Evolutionary conservation across 2,329 filamentous ascomycete genomes (phyloP), one percentile per base, ranked within the genome.

Genomic region (Fusarium neocosmosporiellum): DNA sequence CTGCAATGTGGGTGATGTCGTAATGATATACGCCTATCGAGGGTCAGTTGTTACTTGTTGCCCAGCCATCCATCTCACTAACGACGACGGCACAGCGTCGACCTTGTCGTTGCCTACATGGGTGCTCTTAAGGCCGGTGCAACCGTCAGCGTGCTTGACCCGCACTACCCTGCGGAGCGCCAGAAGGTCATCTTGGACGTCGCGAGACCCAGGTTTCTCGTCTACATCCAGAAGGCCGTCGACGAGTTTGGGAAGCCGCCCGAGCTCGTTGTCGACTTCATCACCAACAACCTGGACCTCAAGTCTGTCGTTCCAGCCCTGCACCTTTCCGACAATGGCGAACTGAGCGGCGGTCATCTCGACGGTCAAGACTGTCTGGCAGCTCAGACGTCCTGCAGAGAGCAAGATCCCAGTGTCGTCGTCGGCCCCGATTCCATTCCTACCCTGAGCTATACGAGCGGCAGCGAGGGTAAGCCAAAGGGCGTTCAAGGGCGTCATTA

Each of bases 21-120:
- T 98, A 77, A 97, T 98, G 94, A 93, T 96, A 71, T 98, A 91
- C 79, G 94, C 94, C 64, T 89, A 98, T 82, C 90, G 95, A 50
- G 46, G 46, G 46, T 50, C 10, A 50, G 46, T 50, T 50, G 10
- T 31, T 27, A n/a, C 24, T 29, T 50, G 10, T n/a, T 27, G 16
- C 27, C 10, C 46, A 50, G 13, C 24, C 20, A n/a, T 8, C 24
- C 8, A 29, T 50, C 24, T 50, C 46, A 29, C 46, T 50, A 29
- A 50, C 24, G 13, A 46, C 7, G 5, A 50, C 16, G 46, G 16
- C 24, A 50, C 63, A 67, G 71, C 55, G 95, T 98, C 36, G 87
- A 90, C 31, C 81, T 90, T 14, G 85, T 90, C 48, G 79, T 85
- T 54, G 94, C 92, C 37, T 91, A 95, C 62, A 97, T 98, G 94